Evolutionary conservation across 148 eudicot genomes (phyloP).

Genomic region (Nyssa sinensis): DNA sequence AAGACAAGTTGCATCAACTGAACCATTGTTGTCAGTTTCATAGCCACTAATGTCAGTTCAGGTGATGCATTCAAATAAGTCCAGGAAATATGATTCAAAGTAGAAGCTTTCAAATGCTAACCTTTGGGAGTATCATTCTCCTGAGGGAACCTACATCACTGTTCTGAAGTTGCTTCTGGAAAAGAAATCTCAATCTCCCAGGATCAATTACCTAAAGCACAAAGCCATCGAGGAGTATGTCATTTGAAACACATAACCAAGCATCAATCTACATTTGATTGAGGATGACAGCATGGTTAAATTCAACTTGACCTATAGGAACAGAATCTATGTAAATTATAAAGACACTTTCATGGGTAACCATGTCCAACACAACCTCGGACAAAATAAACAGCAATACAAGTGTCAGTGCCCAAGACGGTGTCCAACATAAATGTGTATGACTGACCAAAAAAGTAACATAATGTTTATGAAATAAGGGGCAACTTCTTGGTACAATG

Average conservation of each 20-base stretch:
- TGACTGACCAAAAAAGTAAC: too few relatives aligned
- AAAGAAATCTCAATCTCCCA: constrained; percentile 55
- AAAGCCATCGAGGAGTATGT: neutral
- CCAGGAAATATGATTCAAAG: neutral
- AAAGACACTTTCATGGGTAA: neutral
- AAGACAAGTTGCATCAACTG: neutral
- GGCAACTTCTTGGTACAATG: too few relatives aligned
- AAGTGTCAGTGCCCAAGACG: neutral
- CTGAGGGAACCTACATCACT: constrained; percentile 73
- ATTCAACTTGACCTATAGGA: neutral
- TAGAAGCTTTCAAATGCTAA: constrained; percentile 17
- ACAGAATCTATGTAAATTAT: neutral
- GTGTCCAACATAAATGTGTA: neutral
- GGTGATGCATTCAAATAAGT: neutral
- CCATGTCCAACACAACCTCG: neutral
- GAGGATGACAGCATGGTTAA: neutral
- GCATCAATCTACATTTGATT: neutral
- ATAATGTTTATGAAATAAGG: too few relatives aligned
- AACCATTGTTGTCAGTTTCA: neutral
- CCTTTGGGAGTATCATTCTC: constrained; percentile 89
- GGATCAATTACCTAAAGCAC: constrained; percentile 52
- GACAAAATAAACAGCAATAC: neutral
- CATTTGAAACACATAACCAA: neutral
- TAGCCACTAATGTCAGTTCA: neutral
- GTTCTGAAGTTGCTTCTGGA: constrained; percentile 73